Percentiles rank a stretch among this genome's conserved stretches.
These are phyloP conservation scores for Petrea volubilis DNA, from an alignment of 257 asterid species.

Conservation along the genomic window DNA sequence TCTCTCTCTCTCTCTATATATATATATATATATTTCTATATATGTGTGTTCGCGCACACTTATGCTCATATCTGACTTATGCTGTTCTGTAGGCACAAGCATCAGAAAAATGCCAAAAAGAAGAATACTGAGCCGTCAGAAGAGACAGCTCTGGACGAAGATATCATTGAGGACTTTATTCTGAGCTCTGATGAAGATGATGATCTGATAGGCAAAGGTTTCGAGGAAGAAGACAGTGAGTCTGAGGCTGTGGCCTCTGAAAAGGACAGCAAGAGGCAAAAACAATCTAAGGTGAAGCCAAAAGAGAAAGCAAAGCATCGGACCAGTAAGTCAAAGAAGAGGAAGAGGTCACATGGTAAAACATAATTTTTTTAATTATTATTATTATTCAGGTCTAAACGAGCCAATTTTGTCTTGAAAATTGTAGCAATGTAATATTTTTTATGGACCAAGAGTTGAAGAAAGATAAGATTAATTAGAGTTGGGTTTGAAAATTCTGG, in stretches of 20 bases:
- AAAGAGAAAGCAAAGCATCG: slow-evolving; percentile 39
- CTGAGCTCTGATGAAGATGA: slow-evolving; percentile 84
- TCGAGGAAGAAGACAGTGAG: slow-evolving; percentile 42
- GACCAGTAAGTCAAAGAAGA: slow-evolving; percentile 54
- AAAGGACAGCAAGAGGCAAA: slow-evolving; percentile 32
- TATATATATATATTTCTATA: not conserved
- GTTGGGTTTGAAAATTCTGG: not conserved
- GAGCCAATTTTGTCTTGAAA: slow-evolving; percentile 1
- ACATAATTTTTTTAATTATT: not conserved
- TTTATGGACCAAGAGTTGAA: not conserved
- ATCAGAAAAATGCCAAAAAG: slow-evolving; percentile 34
- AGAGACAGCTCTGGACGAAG: slow-evolving; percentile 54
- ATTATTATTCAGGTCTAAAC: not conserved
- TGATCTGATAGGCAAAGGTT: slow-evolving; percentile 28
- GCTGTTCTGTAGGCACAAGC: slow-evolving; percentile 35
- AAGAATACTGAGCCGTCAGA: slow-evolving; percentile 39
- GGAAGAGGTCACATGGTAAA: slow-evolving; percentile 40
- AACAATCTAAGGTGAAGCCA: slow-evolving; percentile 25
- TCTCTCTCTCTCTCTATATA: not conserved
- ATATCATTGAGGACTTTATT: slow-evolving; percentile 71
- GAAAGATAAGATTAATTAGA: not conserved
- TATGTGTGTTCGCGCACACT: not conserved
- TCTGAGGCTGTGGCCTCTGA: slow-evolving; percentile 26
- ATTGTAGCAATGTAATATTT: not conserved
- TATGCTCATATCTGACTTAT: slow-evolving; percentile 13